A percentile compares a stretch with the other conserved stretches of the same genome.
phyloP scores from a whole-genome alignment of 257 asterid genomes.

The Euphrasia confusa region DNA sequence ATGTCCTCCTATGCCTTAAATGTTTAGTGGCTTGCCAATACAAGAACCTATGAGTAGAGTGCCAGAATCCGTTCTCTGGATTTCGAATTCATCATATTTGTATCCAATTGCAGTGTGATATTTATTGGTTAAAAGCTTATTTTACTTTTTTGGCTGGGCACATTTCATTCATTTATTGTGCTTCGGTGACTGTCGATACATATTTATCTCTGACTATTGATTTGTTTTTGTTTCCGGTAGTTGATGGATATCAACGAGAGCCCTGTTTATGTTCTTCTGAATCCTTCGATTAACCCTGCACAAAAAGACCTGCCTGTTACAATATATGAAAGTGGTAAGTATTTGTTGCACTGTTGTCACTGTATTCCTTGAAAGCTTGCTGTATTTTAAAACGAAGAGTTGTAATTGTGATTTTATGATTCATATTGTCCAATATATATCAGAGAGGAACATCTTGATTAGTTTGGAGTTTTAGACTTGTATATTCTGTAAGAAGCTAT shows the following conservation, averaged over 20 bases:
- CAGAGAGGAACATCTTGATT: conserved; percentile 4
- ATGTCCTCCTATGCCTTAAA: conserved; percentile 8
- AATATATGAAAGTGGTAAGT: conserved; percentile 88
- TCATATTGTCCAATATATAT: too few species aligned
- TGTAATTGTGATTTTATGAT: conserved; percentile 11
- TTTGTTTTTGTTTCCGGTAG: conserved; percentile 34
- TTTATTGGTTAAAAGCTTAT: conserved; percentile 9
- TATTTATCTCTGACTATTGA: conserved; percentile 17
- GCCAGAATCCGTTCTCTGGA: conserved; percentile 7
- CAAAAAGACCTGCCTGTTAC: conserved; percentile 93
- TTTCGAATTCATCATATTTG: not conserved
- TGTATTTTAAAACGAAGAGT: conserved; percentile 1
- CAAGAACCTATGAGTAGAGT: conserved; percentile 2
- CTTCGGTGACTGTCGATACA: conserved; percentile 6
- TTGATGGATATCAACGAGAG: conserved; percentile 95
- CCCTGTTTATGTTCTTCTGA: conserved; percentile 88
- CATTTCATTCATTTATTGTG: conserved; percentile 5
- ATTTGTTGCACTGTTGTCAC: conserved; percentile 7
- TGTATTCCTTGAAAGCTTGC: conserved; percentile 11
- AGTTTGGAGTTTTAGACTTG: conserved; percentile 16
- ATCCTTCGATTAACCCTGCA: conserved; percentile 83
- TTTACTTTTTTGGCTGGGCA: not conserved
- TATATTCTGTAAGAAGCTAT: conserved; percentile 9
- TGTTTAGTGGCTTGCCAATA: not conserved
- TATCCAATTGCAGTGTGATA: not conserved